Evolutionary conservation across 176 grass and related monocot genomes (phyloP), one percentile per base, ranked within the genome.

Genomic region (Oropetium thomaeum): DNA sequence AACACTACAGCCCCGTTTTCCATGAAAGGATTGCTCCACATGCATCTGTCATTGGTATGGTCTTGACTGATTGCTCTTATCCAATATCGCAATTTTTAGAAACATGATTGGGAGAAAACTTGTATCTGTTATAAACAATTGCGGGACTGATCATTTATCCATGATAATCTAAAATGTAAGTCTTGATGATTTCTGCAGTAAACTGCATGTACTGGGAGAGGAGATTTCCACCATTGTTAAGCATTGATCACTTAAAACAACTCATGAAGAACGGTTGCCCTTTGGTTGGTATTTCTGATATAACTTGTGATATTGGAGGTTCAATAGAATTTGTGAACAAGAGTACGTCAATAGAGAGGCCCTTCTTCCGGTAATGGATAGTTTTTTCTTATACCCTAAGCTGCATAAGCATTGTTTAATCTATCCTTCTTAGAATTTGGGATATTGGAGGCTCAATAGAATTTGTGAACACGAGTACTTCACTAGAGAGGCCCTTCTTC

Each of bases 201-300:
- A 97, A 97, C 74, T 97, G 95, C 80, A 97, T 93, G 90, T 97
- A 97, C 40, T 97, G 95, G 95, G 95, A 97, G 69, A 93, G 78
- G 72, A 98, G 95, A 59, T 98, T 98, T 89, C 91, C 91, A 60
- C 80, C 82, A 44, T 78, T 98, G 66, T 63, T 98, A 76, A 98
- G 78, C 72, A 89, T 44, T 10, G 59, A 89, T 15, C 95, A 98
- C 66, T 73, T 92, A 73, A 78, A 92, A 73, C 90, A 89, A 71
- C 58, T 98, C 55, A 85, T 72, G 77, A 91, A 88, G 51, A 79
- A 80, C 30, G 75, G 86, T 63, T 92, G 84, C 25, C 81, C 81
- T 60, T 89, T 98, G 44, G 59, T 98, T 73, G 95, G 95, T 47
- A 32, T 93, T 84, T 98, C 84, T 58, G 95, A 98, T 73, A 92